Percentiles rank a stretch among this genome's conserved stretches.
Evolutionary conservation across 1,139 yeast genomes (phyloP).

Genomic region (Citeromyces hawaiiensis): DNA sequence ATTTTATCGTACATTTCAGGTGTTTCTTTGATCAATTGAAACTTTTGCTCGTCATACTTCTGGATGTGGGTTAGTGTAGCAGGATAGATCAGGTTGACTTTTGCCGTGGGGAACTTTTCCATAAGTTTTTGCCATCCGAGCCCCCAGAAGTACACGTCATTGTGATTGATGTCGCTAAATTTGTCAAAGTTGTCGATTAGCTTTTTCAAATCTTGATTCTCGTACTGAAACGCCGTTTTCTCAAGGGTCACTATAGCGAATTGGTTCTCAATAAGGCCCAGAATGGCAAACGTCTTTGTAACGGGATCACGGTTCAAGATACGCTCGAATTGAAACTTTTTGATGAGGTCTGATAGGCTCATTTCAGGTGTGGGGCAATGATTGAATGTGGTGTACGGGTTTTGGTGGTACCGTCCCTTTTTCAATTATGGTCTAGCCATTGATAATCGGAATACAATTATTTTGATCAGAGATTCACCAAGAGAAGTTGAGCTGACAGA

Average conservation of each 20-base stretch:
- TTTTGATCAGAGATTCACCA: too few relatives aligned
- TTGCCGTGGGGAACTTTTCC: constrained; percentile 42
- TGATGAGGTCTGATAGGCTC: constrained; percentile 14
- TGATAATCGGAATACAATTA: not conserved
- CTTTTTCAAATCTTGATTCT: constrained; percentile 9
- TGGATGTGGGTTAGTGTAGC: constrained; percentile 79
- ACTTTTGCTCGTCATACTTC: constrained; percentile 48
- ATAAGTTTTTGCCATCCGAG: constrained; percentile 30
- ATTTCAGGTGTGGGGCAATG: constrained; percentile 1
- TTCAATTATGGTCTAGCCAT: too few relatives aligned
- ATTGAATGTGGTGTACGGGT: not conserved
- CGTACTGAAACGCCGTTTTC: constrained; percentile 58
- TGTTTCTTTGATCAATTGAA: constrained; percentile 62
- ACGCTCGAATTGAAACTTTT: constrained; percentile 24
- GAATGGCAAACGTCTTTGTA: constrained; percentile 44
- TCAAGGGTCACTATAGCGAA: constrained; percentile 67
- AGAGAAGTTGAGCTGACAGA: too few relatives aligned
- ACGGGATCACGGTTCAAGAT: constrained; percentile 46
- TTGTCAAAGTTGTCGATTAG: constrained; percentile 18
- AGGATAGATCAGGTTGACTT: constrained; percentile 72
- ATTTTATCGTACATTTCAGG: constrained; percentile 52
- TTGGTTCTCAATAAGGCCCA: constrained; percentile 49
- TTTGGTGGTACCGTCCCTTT: too few relatives aligned
- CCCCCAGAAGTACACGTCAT: constrained; percentile 85
- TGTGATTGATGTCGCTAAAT: constrained; percentile 37